Conservation (phyloP, 2,329 filamentous ascomycete species). For the Hymenoscyphus repandus region DNA sequence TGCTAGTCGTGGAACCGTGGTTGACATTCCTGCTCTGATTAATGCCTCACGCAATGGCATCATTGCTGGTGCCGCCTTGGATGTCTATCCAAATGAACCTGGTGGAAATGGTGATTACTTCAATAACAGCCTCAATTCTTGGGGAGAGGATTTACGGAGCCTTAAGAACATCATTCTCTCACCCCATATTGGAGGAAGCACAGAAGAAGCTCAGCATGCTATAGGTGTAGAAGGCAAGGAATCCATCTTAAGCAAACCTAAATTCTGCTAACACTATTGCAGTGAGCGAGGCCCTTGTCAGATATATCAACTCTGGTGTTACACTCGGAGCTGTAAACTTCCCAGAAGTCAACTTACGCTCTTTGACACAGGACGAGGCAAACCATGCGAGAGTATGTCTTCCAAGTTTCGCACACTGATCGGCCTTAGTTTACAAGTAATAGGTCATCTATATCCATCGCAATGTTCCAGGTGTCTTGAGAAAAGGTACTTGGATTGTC, state of each 20-base stretch:
- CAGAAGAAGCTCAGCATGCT: constrained; percentile 92
- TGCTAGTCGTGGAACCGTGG: constrained; percentile 86
- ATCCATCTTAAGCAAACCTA: background rate
- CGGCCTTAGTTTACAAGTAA: constrained; percentile 19
- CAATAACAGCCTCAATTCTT: constrained; percentile 73
- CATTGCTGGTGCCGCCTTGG: constrained; percentile 88
- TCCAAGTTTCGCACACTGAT: constrained; percentile 4
- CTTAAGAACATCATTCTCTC: constrained; percentile 93
- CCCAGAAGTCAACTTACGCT: constrained; percentile 88
- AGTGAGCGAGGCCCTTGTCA: constrained; percentile 80
- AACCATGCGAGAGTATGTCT: constrained; percentile 71
- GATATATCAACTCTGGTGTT: constrained; percentile 92
- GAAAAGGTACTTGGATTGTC: constrained; percentile 54
- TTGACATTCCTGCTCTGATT: constrained; percentile 89
- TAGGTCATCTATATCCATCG: constrained; percentile 91
- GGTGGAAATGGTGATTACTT: constrained; percentile 95
- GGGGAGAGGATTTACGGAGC: constrained; percentile 77
- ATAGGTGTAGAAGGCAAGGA: constrained; percentile 76
- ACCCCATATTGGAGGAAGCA: constrained; percentile 95
- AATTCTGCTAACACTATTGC: constrained; percentile 4
- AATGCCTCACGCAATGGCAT: constrained; percentile 81
- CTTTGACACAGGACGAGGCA: constrained; percentile 82
- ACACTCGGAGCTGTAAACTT: constrained; percentile 93
- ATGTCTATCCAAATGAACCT: constrained; percentile 93
- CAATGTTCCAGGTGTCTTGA: constrained; percentile 91